These are phyloP conservation scores for Annulohypoxylon moriforme DNA, from an alignment of 495 filamentous ascomycete genomes.

Conservation along the genomic window DNA sequence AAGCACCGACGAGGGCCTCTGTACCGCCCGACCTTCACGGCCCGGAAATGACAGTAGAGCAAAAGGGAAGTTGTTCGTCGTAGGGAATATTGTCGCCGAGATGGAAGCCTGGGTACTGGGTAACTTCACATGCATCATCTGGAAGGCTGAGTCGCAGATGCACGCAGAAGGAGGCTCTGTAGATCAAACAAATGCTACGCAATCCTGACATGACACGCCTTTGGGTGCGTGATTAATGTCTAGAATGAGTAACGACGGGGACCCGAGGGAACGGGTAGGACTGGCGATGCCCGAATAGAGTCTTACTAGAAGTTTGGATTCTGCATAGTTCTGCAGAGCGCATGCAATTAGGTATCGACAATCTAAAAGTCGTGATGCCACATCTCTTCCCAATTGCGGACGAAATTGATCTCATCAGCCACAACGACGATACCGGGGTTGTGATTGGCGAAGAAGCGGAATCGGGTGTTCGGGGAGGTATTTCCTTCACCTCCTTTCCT, in stretches of 20 bases:
- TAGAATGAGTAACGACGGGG: slow-evolving; percentile 13
- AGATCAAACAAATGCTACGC: slow-evolving; percentile 28
- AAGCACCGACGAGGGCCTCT: slow-evolving; percentile 10
- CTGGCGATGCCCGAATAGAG: slow-evolving; percentile 41
- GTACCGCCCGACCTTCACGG: background rate
- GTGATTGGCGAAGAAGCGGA: slow-evolving; percentile 38
- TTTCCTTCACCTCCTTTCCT: slow-evolving; percentile 16
- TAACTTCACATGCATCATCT: background rate
- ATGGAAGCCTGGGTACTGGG: slow-evolving; percentile 13
- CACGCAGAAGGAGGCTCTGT: slow-evolving; percentile 10
- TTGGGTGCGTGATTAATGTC: slow-evolving; percentile 24
- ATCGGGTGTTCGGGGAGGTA: slow-evolving; percentile 24
- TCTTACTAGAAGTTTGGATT: background rate
- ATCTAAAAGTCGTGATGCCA: slow-evolving; percentile 24
- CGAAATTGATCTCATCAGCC: slow-evolving; percentile 36
- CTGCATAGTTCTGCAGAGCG: background rate
- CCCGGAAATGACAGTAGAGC: slow-evolving; percentile 11
- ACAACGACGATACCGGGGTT: slow-evolving; percentile 32
- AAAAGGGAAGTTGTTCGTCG: background rate
- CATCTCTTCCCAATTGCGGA: background rate
- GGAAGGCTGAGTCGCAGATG: slow-evolving; percentile 27
- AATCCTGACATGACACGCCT: slow-evolving; percentile 14
- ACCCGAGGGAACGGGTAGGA: slow-evolving; percentile 36
- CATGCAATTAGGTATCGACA: slow-evolving; percentile 7
- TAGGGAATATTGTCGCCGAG: slow-evolving; percentile 1